A percentile compares a stretch with the other conserved stretches of the same genome.
These are phyloP conservation scores for Macadamia tetraphylla DNA, from an alignment of 164 flowering plant species.

Conservation along the genomic window DNA sequence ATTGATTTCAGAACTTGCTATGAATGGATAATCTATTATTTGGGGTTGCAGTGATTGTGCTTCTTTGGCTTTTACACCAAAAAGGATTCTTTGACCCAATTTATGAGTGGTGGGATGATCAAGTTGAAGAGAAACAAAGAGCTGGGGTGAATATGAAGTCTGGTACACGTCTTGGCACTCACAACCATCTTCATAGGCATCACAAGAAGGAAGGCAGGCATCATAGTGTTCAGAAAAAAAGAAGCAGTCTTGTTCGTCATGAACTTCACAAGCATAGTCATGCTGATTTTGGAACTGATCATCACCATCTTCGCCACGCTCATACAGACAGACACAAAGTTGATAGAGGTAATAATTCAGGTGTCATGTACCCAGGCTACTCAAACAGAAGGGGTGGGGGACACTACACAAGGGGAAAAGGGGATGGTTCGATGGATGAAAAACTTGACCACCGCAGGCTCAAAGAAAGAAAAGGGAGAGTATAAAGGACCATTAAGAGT, in stretches of 20 bases:
- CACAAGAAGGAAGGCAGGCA: slow-evolving; percentile 29
- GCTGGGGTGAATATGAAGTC: slow-evolving; percentile 15
- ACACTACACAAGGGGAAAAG: slow-evolving; percentile 6
- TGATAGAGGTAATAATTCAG: slow-evolving; percentile 22
- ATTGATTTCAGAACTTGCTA: background rate
- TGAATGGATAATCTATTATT: slow-evolving; percentile 2
- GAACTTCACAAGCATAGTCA: slow-evolving; percentile 25
- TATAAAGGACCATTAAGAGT: slow-evolving; percentile 6
- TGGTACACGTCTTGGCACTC: slow-evolving; percentile 17
- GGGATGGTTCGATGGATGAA: slow-evolving; percentile 21
- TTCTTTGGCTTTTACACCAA: slow-evolving; percentile 85
- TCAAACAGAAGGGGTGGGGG: slow-evolving; percentile 3
- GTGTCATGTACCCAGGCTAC: slow-evolving; percentile 14
- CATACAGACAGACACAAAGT: slow-evolving; percentile 55
- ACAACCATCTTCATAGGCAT: slow-evolving; percentile 27
- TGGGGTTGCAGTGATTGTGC: slow-evolving; percentile 55
- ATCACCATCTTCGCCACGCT: slow-evolving; percentile 49
- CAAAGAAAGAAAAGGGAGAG: slow-evolving; percentile 23
- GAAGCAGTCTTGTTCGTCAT: slow-evolving; percentile 24
- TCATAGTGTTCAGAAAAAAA: slow-evolving; percentile 26
- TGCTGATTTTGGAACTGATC: slow-evolving; percentile 25
- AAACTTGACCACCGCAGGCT: slow-evolving; percentile 22
- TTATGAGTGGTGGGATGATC: slow-evolving; percentile 92
- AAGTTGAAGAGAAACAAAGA: slow-evolving; percentile 20
- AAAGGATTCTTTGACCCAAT: slow-evolving; percentile 82